Evolutionary conservation across 805 yeast genomes (phyloP).

Genomic region (Jamesozyma jinghongensis): DNA sequence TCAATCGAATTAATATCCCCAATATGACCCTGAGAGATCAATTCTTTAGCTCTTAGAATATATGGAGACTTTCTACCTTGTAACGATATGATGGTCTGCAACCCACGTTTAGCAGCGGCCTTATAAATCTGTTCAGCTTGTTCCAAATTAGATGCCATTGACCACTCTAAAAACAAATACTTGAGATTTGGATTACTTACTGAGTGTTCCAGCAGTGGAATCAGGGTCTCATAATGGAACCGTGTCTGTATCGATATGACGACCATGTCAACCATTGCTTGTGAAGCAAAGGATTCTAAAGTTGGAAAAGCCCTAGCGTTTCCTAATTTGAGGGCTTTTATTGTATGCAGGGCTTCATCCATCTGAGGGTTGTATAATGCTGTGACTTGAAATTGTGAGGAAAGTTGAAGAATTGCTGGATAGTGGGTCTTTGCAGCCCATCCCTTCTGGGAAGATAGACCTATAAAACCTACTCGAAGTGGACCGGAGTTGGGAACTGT

Average conservation of each 20-base stretch:
- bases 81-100: constrained; percentile 25
- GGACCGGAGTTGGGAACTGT: constrained; percentile 26
- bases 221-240: constrained; percentile 12
- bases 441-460: constrained; percentile 19
- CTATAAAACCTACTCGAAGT: constrained; percentile 23
- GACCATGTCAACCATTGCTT: constrained; percentile 20
- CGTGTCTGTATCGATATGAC: constrained; percentile 20
- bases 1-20: constrained; percentile 28
- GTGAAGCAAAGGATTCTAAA: constrained; percentile 18
- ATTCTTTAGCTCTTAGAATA: constrained; percentile 25
- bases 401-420: constrained; percentile 23
- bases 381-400: constrained; percentile 25
- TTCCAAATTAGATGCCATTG: constrained; percentile 18
- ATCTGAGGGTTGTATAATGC: constrained; percentile 20
- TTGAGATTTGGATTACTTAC: constrained; percentile 16
- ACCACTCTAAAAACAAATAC: constrained; percentile 26
- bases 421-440: constrained; percentile 29
- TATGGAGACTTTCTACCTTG: constrained; percentile 29
- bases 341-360: constrained; percentile 17
- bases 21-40: constrained; percentile 23
- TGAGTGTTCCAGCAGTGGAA: constrained; percentile 19
- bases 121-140: constrained; percentile 23
- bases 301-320: constrained; percentile 23
- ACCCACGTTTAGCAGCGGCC: constrained; percentile 18
- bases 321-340: constrained; percentile 16